Evolutionary conservation across 495 filamentous ascomycete genomes (phyloP), one percentile per base, ranked within the genome.

Genomic region (Polyplosphaeria fusca): DNA sequence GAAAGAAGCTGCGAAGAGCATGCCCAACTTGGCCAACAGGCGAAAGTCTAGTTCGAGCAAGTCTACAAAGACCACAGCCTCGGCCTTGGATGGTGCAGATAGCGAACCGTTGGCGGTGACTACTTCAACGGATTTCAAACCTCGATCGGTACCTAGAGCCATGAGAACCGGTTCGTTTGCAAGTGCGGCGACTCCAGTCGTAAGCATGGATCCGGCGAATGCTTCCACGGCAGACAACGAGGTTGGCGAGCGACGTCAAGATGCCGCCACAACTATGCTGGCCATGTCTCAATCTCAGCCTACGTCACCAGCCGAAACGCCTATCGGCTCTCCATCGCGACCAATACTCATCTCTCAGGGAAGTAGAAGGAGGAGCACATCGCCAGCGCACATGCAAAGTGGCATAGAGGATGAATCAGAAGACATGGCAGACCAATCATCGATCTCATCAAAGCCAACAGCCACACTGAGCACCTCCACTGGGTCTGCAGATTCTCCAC

Each of bases 111-210:
- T 30, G 5, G 57, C 19, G 1, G 18, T 28, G 7, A 49, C 52
- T 7, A 47, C 62, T 16, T 23, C 26, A n/a, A 53, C 38, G n/a
- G 57, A 61, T 16, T 4, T 39, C 4, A 49, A 35, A 28, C 16
- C 40, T 5, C 9, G 4, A 18, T 4, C 35, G 11, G 76, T 77
- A 25, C 82, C 82, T 42, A 82, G 75, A 64, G 75, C 68, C 2
- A 76, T 86, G 44, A 75, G 83, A 53, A 79, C 83, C 18, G 78
- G 78, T 32, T 84, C 85, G 0, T 86, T 91, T 58, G 80, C 83
- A 1, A 76, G 77, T 44, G 79, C 79, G 42, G 80, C 83, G 1
- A 74, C 82, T 35, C 84, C 87, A 3, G 71, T 85, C 9, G 75
- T 89, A 3, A 82, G 79, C 27, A 78, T 79, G 12, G 82, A 87